A percentile compares a stretch with the other conserved stretches of the same genome.
Evolutionary conservation across 257 asterid genomes (phyloP).

Genomic region (Rauvolfia tetraphylla): DNA sequence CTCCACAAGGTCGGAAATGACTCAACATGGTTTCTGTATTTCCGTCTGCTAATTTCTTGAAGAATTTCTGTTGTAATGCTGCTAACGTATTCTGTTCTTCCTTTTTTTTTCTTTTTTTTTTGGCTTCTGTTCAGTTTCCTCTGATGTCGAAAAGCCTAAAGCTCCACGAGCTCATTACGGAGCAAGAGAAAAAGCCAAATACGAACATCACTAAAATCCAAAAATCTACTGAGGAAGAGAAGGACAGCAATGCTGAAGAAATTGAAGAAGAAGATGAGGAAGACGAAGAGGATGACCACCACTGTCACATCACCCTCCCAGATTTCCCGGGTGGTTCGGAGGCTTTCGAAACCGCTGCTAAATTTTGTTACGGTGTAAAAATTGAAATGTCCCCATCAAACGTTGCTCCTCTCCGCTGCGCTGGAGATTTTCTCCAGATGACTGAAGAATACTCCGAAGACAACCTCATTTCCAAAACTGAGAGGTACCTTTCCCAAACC

Average conservation of each 20-base stretch:
- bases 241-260: conserved; percentile 35
- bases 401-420: conserved; percentile 80
- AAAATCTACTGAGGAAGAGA: conserved; percentile 28
- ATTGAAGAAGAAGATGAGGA: conserved; percentile 38
- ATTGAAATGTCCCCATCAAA: conserved; percentile 64
- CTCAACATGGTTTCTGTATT: not conserved
- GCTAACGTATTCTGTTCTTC: not conserved
- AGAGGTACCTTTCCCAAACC: conserved; percentile 49
- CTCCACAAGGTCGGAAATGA: conserved; percentile 67
- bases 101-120: not conserved
- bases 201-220: conserved; percentile 32
- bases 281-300: conserved; percentile 39
- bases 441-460: conserved; percentile 82
- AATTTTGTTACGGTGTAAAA: conserved; percentile 89
- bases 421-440: conserved; percentile 82
- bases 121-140: conserved; percentile 96
- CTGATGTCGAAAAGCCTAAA: conserved; percentile 82
- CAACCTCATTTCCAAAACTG: conserved; percentile 75
- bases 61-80: not conserved
- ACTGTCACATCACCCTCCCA: conserved; percentile 64
- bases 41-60: not conserved
- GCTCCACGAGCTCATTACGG: conserved; percentile 85
- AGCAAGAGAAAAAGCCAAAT: conserved; percentile 50
- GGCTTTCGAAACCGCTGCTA: conserved; percentile 81
- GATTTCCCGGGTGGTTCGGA: conserved; percentile 95